A percentile compares a stretch with the other conserved stretches of the same genome.
Conservation (phyloP, 2,329 filamentous ascomycete genomes). For the Penicillium concentricum region DNA sequence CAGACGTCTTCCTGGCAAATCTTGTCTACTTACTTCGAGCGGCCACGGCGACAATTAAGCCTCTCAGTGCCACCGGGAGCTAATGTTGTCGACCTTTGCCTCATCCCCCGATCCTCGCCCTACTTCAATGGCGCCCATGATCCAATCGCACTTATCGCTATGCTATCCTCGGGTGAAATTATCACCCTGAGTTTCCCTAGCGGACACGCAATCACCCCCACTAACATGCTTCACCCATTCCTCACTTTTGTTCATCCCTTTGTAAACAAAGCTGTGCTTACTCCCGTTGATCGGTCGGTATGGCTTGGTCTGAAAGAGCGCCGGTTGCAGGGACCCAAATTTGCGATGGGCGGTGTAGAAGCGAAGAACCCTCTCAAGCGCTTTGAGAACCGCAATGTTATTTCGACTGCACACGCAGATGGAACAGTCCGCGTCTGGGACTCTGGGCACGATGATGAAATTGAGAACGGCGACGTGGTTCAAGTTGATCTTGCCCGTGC, state of each 20-base stretch:
- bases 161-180: slow-evolving; percentile 83
- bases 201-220: slow-evolving; percentile 85
- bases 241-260: slow-evolving; percentile 89
- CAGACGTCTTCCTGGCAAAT: slow-evolving; percentile 87
- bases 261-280: slow-evolving; percentile 69
- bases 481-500: slow-evolving; percentile 86
- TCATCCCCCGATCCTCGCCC: slow-evolving; percentile 78
- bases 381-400: slow-evolving; percentile 78
- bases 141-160: slow-evolving; percentile 76
- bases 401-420: slow-evolving; percentile 86
- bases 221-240: slow-evolving; percentile 87
- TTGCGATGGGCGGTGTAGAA: slow-evolving; percentile 77
- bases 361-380: slow-evolving; percentile 67
- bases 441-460: slow-evolving; percentile 83
- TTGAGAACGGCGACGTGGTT: slow-evolving; percentile 78
- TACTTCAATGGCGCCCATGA: slow-evolving; percentile 87
- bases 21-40: slow-evolving; percentile 73
- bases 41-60: slow-evolving; percentile 67
- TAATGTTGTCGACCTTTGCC: slow-evolving; percentile 74
- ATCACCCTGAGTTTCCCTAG: slow-evolving; percentile 89
- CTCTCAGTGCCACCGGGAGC: slow-evolving; percentile 75
- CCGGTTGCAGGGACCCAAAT: slow-evolving; percentile 71
- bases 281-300: slow-evolving; percentile 70
- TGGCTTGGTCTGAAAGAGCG: slow-evolving; percentile 93
- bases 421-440: slow-evolving; percentile 93